Evolutionary conservation across 768 basidiomycete species (phyloP), one percentile per base, ranked within the genome.

Genomic region (Fomitopsis pulvina): DNA sequence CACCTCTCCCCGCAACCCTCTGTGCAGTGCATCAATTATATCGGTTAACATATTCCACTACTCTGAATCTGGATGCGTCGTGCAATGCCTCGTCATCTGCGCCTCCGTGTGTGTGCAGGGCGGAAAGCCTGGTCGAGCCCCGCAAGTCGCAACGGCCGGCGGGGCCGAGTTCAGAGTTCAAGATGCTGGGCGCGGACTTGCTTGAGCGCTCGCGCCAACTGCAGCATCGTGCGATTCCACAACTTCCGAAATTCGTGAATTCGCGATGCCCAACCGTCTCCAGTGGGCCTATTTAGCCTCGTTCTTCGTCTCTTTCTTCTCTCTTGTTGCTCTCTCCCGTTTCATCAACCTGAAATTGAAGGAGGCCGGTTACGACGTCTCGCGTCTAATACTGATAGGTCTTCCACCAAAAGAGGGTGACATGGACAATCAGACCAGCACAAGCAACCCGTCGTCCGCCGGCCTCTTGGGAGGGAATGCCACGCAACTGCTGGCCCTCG

Each of bases 351-450:
- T 61, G 18, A 69, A 58, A 50, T 80, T 87, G 56, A 58, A 59
- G 6, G 72, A 69, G 8, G 74, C 76, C 9, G 83, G 82, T 58
- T 82, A 78, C 73, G 69, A 80, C 68, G 39, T 80, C 50, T 69
- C 76, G 24, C 64, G 75, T 18, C 62, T 87, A 62, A 84, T 85
- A 57, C 80, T 87, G 62, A 62, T 83, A 42, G 84, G 83, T 49
- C 71, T 83, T 41, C 69, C 38, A 40, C 52, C 34, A 20, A 43
- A 14, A 45, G 41, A 47, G 34, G 34, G 14, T 4, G 18, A 12
- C 45, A 50, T 22, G 38, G 37, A 30, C n/a, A 43, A 46, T n/a
- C 50, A 14, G 41, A 32, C n/a, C 45, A 40, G 5, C 54, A 48
- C 48, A 18, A 22, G 22, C 20, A 10, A 16, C 41, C 24, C 29